phyloP scores from a whole-genome alignment of 2,329 filamentous ascomycete genomes.

The Claviceps humidiphila region DNA sequence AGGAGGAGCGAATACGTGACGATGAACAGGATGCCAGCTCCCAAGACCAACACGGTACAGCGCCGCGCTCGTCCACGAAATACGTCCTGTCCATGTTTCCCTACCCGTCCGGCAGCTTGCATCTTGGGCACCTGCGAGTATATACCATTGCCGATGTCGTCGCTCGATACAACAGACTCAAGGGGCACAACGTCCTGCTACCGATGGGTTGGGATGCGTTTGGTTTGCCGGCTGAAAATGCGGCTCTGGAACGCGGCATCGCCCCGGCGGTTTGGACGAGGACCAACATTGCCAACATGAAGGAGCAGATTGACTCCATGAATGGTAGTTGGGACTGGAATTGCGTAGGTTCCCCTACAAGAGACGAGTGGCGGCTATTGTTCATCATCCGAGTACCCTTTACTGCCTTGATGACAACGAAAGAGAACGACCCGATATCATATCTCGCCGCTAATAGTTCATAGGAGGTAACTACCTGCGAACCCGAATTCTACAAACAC shows the following conservation, averaged over 20 bases:
- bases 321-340: conserved; percentile 78
- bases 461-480: conserved; percentile 73
- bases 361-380: too few species aligned
- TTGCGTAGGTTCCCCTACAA: conserved; percentile 40
- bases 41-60: conserved; percentile 8
- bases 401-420: neutral
- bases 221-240: conserved; percentile 82
- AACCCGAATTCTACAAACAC: conserved; percentile 77
- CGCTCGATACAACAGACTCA: conserved; percentile 61
- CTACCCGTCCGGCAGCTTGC: conserved; percentile 76
- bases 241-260: conserved; percentile 69
- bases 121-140: conserved; percentile 76
- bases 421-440: neutral
- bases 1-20: conserved; percentile 4
- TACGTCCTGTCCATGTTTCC: conserved; percentile 90
- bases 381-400: too few species aligned
- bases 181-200: conserved; percentile 62
- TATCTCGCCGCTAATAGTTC: neutral
- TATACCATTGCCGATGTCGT: conserved; percentile 86
- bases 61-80: conserved; percentile 22
- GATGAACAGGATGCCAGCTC: neutral
- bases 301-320: conserved; percentile 64
- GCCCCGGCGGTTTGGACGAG: conserved; percentile 69
- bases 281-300: conserved; percentile 74
- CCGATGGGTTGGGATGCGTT: conserved; percentile 97